Base-by-base conservation (phyloP, 2,329 filamentous ascomycete genomes). In the Domatiomyces catenatus region DNA sequence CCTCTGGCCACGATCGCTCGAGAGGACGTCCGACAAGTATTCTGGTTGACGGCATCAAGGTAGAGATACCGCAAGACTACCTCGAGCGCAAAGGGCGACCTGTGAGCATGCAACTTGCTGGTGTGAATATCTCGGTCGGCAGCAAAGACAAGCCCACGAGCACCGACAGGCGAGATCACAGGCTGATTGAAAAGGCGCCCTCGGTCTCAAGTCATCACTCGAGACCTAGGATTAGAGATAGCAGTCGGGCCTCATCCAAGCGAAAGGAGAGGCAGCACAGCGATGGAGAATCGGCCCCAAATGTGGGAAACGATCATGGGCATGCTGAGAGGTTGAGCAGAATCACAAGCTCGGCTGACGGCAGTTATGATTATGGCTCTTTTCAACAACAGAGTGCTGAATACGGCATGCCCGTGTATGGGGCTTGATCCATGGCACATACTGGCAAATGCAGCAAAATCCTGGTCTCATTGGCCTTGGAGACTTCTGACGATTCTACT, bases 1-100 rank as follows among this genome's bases (percentile, higher is more conserved):
- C 57, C 3, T 59, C 57, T 36, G 52, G 54, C 4, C 55, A 48
- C 15, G 55, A 52, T 36, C 50, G 51, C 43, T 55, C 53, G 48
- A 52, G 48, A 42, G 48, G 42, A 24, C 51, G 46, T 8, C 52
- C 48, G 42, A 57, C 55, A 5, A 54, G 48, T 44, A 54, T 57
- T 18, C 46, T 55, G 20, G 46, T 53, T 20, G 47, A 48, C 18
- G 55, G 55, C 24, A 26, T 57, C 19, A 55, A 52, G 42, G 45
- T 57, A 45, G 54, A 48, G 22, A 57, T 57, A 47, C 53, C 55
- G 20, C 22, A 48, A 22, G 51, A 53, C 19, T 57, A 55, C 45
- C 49, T 50, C 42, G 43, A 36, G n/a, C 49, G 46, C 20, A 50
- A 55, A n/a, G 53, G 55, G 10, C 50, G 50, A 22, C 55, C 55